A percentile compares a stretch with the other conserved stretches of the same genome.
phyloP scores from a whole-genome alignment of 73 alveolate genomes.

The Symbiodinium natans region DNA sequence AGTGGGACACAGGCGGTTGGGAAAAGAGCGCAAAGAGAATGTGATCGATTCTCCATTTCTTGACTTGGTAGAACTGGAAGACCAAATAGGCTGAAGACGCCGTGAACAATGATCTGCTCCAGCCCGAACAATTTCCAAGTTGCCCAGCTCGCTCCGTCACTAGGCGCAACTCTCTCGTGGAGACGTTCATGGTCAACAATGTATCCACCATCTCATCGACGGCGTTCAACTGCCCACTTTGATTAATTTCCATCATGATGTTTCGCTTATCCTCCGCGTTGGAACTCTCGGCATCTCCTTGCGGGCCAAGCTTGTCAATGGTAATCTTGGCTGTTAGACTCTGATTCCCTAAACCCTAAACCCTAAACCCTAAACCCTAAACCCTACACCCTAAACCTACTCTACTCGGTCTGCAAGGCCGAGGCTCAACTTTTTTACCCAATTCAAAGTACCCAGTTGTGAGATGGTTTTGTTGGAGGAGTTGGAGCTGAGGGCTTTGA shows the following conservation, averaged over 20 bases:
- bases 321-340: too few species aligned
- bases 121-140: slow-evolving; percentile 12
- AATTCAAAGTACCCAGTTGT: too few species aligned
- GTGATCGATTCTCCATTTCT: background rate
- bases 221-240: background rate
- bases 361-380: too few species aligned
- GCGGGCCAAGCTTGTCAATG: background rate
- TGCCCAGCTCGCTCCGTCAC: slow-evolving; percentile 29
- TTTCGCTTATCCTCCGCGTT: background rate
- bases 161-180: slow-evolving; percentile 13
- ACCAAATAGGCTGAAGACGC: background rate
- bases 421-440: too few species aligned
- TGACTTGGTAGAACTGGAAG: background rate
- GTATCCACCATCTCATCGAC: slow-evolving; percentile 2
- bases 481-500: too few species aligned
- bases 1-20: background rate
- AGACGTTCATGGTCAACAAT: background rate
- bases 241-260: background rate
- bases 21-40: background rate
- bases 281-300: background rate
- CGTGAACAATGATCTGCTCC: background rate
- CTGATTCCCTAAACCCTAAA: too few species aligned
- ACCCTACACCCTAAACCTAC: too few species aligned
- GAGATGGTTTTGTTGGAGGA: too few species aligned
- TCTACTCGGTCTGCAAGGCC: too few species aligned